These are phyloP conservation scores for Plantago ovata DNA, from an alignment of 257 asterid species.

Conservation along the genomic window DNA sequence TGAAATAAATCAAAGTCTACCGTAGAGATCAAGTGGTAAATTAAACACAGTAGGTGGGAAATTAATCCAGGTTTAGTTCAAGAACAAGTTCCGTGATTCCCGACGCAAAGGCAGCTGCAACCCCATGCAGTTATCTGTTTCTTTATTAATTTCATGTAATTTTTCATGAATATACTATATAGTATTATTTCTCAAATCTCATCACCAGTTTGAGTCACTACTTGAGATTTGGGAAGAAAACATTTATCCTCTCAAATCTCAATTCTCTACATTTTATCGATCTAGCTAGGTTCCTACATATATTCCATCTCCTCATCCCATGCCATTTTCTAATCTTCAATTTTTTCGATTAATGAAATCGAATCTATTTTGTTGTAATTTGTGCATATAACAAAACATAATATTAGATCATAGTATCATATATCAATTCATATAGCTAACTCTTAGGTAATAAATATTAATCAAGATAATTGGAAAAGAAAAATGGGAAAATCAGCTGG, in stretches of 20 bases:
- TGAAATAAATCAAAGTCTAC: neutral
- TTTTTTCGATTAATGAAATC: no score
- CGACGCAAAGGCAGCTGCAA: constrained; percentile 77
- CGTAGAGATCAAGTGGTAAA: neutral
- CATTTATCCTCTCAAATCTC: constrained; percentile 22
- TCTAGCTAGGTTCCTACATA: constrained; percentile 1
- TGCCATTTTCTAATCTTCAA: neutral
- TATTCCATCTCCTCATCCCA: constrained; percentile 12
- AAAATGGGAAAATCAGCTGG: no score
- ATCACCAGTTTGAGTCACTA: constrained; percentile 5
- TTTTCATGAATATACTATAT: constrained; percentile 12
- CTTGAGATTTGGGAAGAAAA: constrained; percentile 27
- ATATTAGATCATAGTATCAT: no score
- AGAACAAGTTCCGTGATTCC: constrained; percentile 75
- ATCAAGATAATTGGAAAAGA: no score
- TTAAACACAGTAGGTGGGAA: constrained; percentile 34
- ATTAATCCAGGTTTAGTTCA: constrained; percentile 32
- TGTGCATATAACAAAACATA: no score
- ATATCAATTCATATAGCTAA: no score
- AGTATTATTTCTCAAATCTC: neutral
- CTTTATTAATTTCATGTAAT: neutral
- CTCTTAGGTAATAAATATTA: no score
- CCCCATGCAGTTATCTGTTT: constrained; percentile 30
- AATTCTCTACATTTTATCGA: neutral
- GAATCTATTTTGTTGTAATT: no score